phyloP scores from a whole-genome alignment of 768 basidiomycete species.

The Goffeauzyma gilvescens region DNA sequence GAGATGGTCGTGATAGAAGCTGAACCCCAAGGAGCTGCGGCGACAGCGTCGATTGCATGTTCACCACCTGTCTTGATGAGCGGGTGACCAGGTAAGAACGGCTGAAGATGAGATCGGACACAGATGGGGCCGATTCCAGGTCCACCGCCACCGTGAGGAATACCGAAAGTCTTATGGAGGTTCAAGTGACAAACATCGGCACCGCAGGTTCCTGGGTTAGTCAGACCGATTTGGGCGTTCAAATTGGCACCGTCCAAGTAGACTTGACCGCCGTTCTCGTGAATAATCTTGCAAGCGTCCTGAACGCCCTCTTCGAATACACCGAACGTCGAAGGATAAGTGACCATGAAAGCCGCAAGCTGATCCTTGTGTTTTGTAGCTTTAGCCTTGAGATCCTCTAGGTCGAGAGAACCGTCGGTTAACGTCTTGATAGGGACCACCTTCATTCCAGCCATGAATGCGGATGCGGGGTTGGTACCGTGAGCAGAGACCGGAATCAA shows the following conservation, averaged over 20 bases:
- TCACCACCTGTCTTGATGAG: constrained; percentile 46
- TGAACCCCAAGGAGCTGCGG: constrained; percentile 83
- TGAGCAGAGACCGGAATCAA: constrained; percentile 90
- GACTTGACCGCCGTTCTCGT: constrained; percentile 87
- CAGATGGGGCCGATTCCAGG: constrained; percentile 95
- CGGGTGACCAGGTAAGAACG: constrained; percentile 84
- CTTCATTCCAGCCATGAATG: constrained; percentile 90
- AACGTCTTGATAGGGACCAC: constrained; percentile 88
- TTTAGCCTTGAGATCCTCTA: constrained; percentile 65
- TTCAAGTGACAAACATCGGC: constrained; percentile 98
- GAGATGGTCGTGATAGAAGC: constrained; percentile 89
- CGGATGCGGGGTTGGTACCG: constrained; percentile 95
- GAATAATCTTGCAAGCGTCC: constrained; percentile 79
- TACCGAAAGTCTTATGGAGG: constrained; percentile 93
- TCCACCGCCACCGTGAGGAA: constrained; percentile 95
- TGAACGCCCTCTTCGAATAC: constrained; percentile 82
- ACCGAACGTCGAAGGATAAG: constrained; percentile 92
- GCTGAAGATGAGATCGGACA: constrained; percentile 75
- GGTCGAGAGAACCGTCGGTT: constrained; percentile 68
- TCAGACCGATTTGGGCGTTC: constrained; percentile 81
- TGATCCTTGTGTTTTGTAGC: constrained; percentile 79
- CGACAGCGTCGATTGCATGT: constrained; percentile 67
- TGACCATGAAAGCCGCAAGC: constrained; percentile 94
- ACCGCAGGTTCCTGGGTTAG: constrained; percentile 72
- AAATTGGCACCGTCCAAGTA: constrained; percentile 94